Base-by-base conservation (phyloP, 2,329 filamentous ascomycete species). In the Cladosporium sp. region DNA sequence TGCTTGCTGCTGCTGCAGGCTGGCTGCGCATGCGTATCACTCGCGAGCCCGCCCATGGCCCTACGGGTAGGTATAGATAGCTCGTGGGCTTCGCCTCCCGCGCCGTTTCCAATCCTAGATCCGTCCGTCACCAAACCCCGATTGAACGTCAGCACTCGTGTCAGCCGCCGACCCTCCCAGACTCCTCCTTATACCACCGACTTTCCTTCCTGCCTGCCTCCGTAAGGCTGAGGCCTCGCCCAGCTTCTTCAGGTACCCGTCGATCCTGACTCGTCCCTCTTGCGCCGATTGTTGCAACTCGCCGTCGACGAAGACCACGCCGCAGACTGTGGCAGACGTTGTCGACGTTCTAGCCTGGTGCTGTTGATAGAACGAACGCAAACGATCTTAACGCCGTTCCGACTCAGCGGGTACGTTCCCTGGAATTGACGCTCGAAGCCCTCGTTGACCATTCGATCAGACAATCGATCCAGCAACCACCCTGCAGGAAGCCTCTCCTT, bases 221-320 rank as follows among this genome's bases (percentile, higher is more conserved):
- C 38, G 37, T 50, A 50, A 50, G 48, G 38, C 48, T 50, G 48
- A 50, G 33, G 13, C 22, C 38, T 18, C 43, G 35, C 10, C 40
- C 48, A 42, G 46, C 22, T 33, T 43, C 46, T 43, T 50, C 48
- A 50, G 48, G 48, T 50, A 50, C 48, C 48, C 40, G 48, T 31
- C 48, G 22, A 37, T 43, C 48, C 48, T 50, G 40, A 43, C 48
- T 50, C 48, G 48, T 32, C 34, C 13, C 40, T 18, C n/a, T 43
- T 40, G 43, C 46, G 37, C 38, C 18, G 13, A 13, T 38, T 13
- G 46, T 19, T 18, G 11, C 40, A 40, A 22, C 43, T 32, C 42
- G 10, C 22, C 48, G 28, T 50, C 38, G 10, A 50, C 31, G 14
- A 13, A 37, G 32, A 11, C 34, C 34, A 34, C 48, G 38, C 48